A percentile compares a stretch with the other conserved stretches of the same genome.
Conservation (phyloP, 1,139 yeast species). For the Hansenula sp. region DNA sequence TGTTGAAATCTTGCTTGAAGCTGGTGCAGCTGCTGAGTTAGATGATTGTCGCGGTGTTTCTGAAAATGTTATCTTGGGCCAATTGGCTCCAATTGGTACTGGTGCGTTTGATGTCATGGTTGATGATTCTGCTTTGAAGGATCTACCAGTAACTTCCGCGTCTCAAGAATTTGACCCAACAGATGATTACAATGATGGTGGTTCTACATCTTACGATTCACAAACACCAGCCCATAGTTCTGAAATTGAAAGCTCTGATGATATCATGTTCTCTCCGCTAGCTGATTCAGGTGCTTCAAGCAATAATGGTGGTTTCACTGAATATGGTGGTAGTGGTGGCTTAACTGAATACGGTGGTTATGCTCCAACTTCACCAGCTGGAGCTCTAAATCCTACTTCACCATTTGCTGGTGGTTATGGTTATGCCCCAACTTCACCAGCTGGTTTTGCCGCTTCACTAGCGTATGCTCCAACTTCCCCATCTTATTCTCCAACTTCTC, state of each 20-base stretch:
- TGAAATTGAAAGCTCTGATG: slow-evolving; percentile 71
- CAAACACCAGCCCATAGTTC: slow-evolving; percentile 74
- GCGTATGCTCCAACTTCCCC: slow-evolving; percentile 73
- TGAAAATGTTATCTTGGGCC: slow-evolving; percentile 96
- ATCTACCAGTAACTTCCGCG: slow-evolving; percentile 26
- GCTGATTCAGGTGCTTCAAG: slow-evolving; percentile 84
- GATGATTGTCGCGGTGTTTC: slow-evolving; percentile 99
- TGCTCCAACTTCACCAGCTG: slow-evolving; percentile 56
- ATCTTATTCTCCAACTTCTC: slow-evolving; percentile 69
- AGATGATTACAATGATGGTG: slow-evolving; percentile 64
- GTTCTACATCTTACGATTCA: slow-evolving; percentile 91
- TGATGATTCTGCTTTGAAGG: slow-evolving; percentile 82
- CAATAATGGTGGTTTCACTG: slow-evolving; percentile 85
- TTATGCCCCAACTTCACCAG: slow-evolving; percentile 76
- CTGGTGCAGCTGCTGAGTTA: slow-evolving; percentile 96
- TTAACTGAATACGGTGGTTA: slow-evolving; percentile 48
- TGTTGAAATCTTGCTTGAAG: slow-evolving; percentile 94
- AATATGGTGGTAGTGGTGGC: slow-evolving; percentile 64
- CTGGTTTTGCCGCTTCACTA: slow-evolving; percentile 60
- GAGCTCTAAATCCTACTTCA: slow-evolving; percentile 42
- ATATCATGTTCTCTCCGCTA: slow-evolving; percentile 91
- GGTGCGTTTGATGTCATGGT: slow-evolving; percentile 97
- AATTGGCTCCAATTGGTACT: slow-evolving; percentile 98
- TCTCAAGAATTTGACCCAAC: slow-evolving; percentile 35
- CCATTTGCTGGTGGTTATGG: slow-evolving; percentile 47